Evolutionary conservation across 1,139 yeast genomes (phyloP).

Genomic region (Saccharomyces hybrid): DNA sequence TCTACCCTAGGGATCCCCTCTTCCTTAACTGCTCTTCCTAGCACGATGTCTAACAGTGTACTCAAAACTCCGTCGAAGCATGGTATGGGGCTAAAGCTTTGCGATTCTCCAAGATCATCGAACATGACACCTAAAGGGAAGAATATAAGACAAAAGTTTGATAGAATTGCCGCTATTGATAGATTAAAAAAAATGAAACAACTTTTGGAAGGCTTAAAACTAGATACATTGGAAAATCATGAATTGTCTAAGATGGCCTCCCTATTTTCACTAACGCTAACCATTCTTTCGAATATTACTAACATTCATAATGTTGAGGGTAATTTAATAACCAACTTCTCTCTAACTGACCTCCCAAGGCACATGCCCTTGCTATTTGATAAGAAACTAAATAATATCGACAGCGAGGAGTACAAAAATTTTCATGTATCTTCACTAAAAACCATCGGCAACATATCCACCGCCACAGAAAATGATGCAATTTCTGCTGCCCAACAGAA

Average conservation of each 20-base stretch:
- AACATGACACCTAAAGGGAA: conserved; percentile 29
- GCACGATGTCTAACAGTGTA: conserved; percentile 3
- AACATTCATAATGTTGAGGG: conserved; percentile 1
- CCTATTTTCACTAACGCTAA: conserved; percentile 17
- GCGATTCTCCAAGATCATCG: conserved; percentile 26
- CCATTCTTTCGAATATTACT: conserved; percentile 18
- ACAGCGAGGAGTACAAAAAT: conserved; percentile 16
- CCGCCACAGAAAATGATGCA: conserved; percentile 11
- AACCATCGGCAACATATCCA: conserved; percentile 1
- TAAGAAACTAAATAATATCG: conserved; percentile 13
- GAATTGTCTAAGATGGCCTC: conserved; percentile 17
- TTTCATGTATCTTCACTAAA: conserved; percentile 11
- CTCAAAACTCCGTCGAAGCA: conserved; percentile 7
- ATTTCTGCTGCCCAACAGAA: conserved; percentile 9
- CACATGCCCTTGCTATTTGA: conserved; percentile 21
- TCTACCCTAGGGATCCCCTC: conserved; percentile 43
- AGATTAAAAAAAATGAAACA: conserved; percentile 14
- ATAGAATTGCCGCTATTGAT: conserved; percentile 17
- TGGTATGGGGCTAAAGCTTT: not conserved
- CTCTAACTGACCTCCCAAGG: conserved; percentile 18
- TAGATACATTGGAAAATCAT: conserved; percentile 11
- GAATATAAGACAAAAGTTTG: conserved; percentile 21
- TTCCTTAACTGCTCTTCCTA: conserved; percentile 5
- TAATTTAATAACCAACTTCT: conserved; percentile 8
- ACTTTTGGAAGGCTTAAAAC: conserved; percentile 11